Percentiles rank a stretch among this genome's conserved stretches.
Evolutionary conservation across 805 yeast genomes (phyloP).

Genomic region (Schwanniomyces pseudopolymorphus): DNA sequence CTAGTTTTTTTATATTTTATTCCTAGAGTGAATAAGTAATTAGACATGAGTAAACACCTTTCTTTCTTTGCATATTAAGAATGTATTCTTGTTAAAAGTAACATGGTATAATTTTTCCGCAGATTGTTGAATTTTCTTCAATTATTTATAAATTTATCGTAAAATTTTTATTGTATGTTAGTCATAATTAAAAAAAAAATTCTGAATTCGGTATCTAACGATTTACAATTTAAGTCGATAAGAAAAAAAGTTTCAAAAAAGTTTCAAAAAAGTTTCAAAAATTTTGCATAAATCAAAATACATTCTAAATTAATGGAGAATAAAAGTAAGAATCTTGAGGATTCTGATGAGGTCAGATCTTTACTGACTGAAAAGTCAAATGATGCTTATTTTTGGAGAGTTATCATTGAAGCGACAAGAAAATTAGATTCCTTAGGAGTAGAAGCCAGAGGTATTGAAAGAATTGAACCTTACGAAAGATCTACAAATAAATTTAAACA

Average conservation of each 20-base stretch:
- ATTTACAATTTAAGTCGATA: not conserved
- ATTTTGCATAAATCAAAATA: not conserved
- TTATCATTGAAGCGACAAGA: slow-evolving; percentile 11
- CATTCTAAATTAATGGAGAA: not conserved
- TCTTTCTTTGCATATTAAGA: too few relatives aligned
- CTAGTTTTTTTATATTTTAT: not conserved
- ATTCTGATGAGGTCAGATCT: slow-evolving; percentile 6
- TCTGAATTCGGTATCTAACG: not conserved
- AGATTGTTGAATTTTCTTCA: too few relatives aligned
- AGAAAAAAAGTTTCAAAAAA: not conserved
- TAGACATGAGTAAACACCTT: too few relatives aligned
- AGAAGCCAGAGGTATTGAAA: slow-evolving; percentile 77
- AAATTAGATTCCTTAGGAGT: slow-evolving; percentile 55
- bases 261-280: not conserved
- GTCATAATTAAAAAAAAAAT: not conserved
- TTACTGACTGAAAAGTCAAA: not conserved
- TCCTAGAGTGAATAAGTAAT: too few relatives aligned
- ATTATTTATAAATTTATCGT: too few relatives aligned
- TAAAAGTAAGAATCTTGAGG: slow-evolving; percentile 4
- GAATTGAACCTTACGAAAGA: slow-evolving; percentile 68
- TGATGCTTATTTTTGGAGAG: slow-evolving; percentile 5
- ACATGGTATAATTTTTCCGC: too few relatives aligned
- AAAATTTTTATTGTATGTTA: too few relatives aligned
- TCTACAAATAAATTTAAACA: slow-evolving; percentile 34
- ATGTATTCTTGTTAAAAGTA: too few relatives aligned